Evolutionary conservation across 2,329 filamentous ascomycete species (phyloP).

Genomic region (Fusarium beomiforme): DNA sequence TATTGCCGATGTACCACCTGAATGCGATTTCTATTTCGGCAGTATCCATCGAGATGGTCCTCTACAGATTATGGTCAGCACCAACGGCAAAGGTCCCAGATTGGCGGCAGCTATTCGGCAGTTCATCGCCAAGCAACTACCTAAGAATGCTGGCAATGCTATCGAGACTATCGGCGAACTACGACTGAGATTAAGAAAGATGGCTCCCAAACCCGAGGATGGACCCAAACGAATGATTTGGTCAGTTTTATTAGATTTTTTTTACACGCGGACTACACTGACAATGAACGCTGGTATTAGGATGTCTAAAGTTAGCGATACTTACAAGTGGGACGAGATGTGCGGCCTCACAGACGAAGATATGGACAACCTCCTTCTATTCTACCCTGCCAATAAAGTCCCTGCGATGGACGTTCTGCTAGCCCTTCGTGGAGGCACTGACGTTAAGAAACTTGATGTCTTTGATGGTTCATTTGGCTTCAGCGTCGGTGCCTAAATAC

Average conservation of each 20-base stretch:
- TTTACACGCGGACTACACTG: neutral
- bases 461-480: conserved; percentile 71
- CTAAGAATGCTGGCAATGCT: conserved; percentile 82
- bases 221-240: conserved; percentile 91
- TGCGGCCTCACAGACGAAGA: conserved; percentile 83
- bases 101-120: conserved; percentile 87
- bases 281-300: conserved; percentile 51
- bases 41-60: conserved; percentile 95
- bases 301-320: conserved; percentile 93
- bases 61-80: conserved; percentile 98
- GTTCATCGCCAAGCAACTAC: conserved; percentile 81
- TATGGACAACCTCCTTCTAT: conserved; percentile 84
- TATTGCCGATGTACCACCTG: conserved; percentile 94
- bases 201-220: conserved; percentile 77
- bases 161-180: conserved; percentile 86
- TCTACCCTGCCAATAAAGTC: conserved; percentile 69
- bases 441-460: conserved; percentile 59
- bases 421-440: conserved; percentile 60
- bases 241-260: conserved; percentile 56
- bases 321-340: conserved; percentile 85
- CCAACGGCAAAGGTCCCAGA: conserved; percentile 94
- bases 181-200: conserved; percentile 78
- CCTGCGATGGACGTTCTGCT: conserved; percentile 65
- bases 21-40: conserved; percentile 99
- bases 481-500: conserved; percentile 57